These are phyloP conservation scores for Kodamaea arcana DNA, from an alignment of 1,139 yeast genomes.

Conservation along the genomic window DNA sequence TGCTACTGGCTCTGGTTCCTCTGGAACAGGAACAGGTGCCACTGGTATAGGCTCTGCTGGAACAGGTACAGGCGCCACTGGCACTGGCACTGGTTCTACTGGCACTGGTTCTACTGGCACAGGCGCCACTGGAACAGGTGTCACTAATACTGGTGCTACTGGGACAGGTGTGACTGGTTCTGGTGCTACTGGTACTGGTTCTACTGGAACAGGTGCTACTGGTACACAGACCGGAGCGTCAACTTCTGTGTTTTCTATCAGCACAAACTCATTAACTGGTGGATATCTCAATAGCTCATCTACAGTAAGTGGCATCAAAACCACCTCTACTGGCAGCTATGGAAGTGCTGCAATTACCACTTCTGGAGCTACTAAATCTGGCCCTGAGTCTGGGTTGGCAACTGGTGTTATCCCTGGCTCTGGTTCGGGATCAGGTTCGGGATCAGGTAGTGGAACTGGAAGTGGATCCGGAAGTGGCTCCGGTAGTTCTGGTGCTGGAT, in stretches of 20 bases:
- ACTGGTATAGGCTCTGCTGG: not conserved
- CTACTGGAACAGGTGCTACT: not conserved
- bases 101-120: not conserved
- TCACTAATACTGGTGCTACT: not conserved
- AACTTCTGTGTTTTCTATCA: not conserved
- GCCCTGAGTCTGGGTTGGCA: not conserved
- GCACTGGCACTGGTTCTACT: not conserved
- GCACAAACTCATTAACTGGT: not conserved
- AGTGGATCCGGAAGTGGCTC: not conserved
- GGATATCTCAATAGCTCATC: not conserved
- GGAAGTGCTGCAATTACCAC: not conserved
- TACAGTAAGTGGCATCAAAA: not conserved
- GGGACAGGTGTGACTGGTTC: not conserved
- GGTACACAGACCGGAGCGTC: not conserved
- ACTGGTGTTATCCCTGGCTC: not conserved
- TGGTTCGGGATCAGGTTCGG: not conserved
- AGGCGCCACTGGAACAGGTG: not conserved
- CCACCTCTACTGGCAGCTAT: not conserved
- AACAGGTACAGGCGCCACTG: not conserved
- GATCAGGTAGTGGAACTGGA: constrained; percentile 12
- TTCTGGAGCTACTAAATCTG: too few relatives aligned
- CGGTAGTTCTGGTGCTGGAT: not conserved
- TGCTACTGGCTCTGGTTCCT: not conserved
- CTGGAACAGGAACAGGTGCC: not conserved
- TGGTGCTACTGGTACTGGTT: not conserved